These are phyloP conservation scores for Selenicereus undatus DNA, from an alignment of 148 eudicot species.

Conservation along the genomic window DNA sequence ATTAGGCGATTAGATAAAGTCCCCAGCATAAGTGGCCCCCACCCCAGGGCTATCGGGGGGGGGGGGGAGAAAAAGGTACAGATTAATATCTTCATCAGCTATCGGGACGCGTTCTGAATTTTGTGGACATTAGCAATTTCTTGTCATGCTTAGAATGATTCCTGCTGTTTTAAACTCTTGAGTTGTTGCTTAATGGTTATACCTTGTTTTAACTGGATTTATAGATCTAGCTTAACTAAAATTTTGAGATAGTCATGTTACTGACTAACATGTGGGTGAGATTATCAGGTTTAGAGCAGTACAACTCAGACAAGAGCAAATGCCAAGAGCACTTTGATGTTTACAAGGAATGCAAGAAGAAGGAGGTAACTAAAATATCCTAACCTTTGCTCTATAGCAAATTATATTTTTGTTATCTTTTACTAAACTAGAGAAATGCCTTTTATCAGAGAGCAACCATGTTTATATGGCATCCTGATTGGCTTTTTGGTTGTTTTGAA, in stretches of 20 bases:
- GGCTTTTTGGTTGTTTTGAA: neutral
- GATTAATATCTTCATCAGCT: no score
- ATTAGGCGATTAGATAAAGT: neutral
- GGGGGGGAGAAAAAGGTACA: no score
- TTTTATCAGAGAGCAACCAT: neutral
- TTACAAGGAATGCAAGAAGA: conserved; percentile 98
- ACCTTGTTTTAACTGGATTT: neutral
- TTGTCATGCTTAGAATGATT: neutral
- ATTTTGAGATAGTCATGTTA: conserved; percentile 6
- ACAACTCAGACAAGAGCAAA: conserved; percentile 71
- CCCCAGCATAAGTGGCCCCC: no score
- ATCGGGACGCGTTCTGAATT: neutral
- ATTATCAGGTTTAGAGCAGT: conserved; percentile 71
- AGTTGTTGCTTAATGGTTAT: neutral
- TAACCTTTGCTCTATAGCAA: neutral
- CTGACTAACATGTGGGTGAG: conserved; percentile 2
- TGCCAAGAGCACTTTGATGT: conserved; percentile 92
- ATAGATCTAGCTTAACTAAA: neutral
- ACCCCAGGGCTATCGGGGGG: no score
- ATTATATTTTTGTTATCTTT: neutral
- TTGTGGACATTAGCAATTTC: neutral
- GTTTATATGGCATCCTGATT: neutral
- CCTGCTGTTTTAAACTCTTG: no score
- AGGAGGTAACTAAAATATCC: conserved; percentile 51
- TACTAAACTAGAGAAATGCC: no score